phyloP scores from a whole-genome alignment of 257 asterid species.

The Ligustrum vulgare region DNA sequence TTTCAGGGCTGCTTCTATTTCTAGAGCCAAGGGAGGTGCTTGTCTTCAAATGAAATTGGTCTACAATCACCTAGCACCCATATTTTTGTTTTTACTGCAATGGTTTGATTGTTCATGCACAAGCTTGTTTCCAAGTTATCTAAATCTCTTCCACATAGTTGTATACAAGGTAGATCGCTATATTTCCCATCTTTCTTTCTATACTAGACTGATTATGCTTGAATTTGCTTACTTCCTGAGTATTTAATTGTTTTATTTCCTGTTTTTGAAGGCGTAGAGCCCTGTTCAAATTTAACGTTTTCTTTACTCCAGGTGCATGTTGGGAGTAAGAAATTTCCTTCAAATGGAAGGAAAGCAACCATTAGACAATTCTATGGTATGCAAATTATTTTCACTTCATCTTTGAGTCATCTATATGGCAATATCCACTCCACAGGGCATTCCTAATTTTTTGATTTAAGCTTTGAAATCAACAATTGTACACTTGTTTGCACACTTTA shows the following conservation, averaged over 20 bases:
- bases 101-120: constrained; percentile 62
- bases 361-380: constrained; percentile 59
- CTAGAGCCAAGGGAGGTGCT: constrained; percentile 46
- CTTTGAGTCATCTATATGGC: not conserved
- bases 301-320: constrained; percentile 40
- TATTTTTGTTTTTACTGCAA: constrained; percentile 45
- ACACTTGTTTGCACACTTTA: not conserved
- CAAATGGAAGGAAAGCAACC: constrained; percentile 57
- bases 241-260: constrained; percentile 2
- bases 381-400: constrained; percentile 4
- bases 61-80: constrained; percentile 52
- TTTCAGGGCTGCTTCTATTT: constrained; percentile 62
- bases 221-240: not conserved
- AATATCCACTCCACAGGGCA: not conserved
- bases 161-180: constrained; percentile 45
- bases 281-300: not conserved
- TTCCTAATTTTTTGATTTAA: not conserved
- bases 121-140: constrained; percentile 45
- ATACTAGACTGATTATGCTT: not conserved
- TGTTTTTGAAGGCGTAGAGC: constrained; percentile 1
- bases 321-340: constrained; percentile 37
- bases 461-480: not conserved
- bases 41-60: constrained; percentile 56
- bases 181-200: not conserved
- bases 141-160: constrained; percentile 49